Conservation (phyloP, 768 basidiomycete genomes). For the Lactifluus subvellereus region DNA sequence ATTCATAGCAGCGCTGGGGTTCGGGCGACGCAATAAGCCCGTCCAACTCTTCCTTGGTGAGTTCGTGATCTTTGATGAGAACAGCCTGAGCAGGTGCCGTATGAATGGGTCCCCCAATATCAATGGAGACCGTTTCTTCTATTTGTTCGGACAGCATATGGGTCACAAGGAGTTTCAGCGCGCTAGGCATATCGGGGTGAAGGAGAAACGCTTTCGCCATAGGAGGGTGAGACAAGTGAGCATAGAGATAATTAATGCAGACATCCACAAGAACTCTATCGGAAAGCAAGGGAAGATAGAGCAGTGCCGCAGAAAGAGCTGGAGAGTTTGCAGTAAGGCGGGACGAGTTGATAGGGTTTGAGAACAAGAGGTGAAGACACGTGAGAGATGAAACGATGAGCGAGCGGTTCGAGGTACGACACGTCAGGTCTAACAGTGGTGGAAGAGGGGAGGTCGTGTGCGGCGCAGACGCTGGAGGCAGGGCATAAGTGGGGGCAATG, state of each 20-base stretch:
- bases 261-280: slow-evolving; percentile 69
- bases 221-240: slow-evolving; percentile 64
- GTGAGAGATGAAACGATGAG: slow-evolving; percentile 63
- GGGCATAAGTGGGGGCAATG: slow-evolving; percentile 43
- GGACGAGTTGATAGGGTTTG: slow-evolving; percentile 50
- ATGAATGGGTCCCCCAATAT: slow-evolving; percentile 53
- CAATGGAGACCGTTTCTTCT: slow-evolving; percentile 58
- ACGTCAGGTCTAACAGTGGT: slow-evolving; percentile 50
- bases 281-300: slow-evolving; percentile 64
- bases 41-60: slow-evolving; percentile 66
- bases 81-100: slow-evolving; percentile 49
- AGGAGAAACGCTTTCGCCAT: slow-evolving; percentile 76
- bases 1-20: slow-evolving; percentile 78
- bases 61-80: slow-evolving; percentile 52
- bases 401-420: slow-evolving; percentile 62
- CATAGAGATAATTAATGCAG: slow-evolving; percentile 67
- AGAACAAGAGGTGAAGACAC: slow-evolving; percentile 56
- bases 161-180: slow-evolving; percentile 60
- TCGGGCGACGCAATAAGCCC: slow-evolving; percentile 52
- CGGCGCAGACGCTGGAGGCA: slow-evolving; percentile 33
- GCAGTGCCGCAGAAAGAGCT: slow-evolving; percentile 56
- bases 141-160: slow-evolving; percentile 67
- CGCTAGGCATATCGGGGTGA: slow-evolving; percentile 62
- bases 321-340: slow-evolving; percentile 52
- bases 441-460: slow-evolving; percentile 45